Evolutionary conservation across 2,329 filamentous ascomycete genomes (phyloP).

Genomic region (Nothopassalora personata): DNA sequence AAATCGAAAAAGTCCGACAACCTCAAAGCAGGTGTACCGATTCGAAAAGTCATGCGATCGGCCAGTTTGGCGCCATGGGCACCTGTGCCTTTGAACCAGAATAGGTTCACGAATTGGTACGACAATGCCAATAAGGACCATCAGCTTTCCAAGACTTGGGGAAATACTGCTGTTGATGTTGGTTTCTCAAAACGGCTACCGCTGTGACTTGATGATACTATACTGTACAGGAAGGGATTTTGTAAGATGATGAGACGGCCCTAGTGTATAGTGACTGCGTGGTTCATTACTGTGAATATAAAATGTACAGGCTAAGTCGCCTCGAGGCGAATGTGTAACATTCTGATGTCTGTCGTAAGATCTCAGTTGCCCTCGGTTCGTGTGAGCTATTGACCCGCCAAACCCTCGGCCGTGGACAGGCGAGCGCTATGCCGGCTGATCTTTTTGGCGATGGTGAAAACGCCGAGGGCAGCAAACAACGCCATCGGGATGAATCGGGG

Average conservation of each 20-base stretch:
- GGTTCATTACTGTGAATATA: background rate
- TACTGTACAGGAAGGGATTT: background rate
- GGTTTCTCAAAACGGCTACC: background rate
- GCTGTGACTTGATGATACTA: background rate
- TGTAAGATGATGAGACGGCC: background rate
- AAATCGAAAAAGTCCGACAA: background rate
- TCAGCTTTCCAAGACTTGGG: constrained; percentile 1
- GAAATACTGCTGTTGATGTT: constrained; percentile 8
- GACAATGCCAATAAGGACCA: constrained; percentile 1
- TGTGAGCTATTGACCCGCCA: background rate
- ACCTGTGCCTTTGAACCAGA: background rate
- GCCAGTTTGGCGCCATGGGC: background rate
- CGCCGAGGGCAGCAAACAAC: background rate
- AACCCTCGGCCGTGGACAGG: no score
- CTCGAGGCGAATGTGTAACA: background rate
- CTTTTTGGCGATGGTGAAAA: background rate
- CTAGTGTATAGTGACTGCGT: background rate
- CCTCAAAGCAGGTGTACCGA: background rate
- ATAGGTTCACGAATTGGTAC: background rate
- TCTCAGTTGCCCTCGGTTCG: background rate
- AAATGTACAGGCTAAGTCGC: background rate
- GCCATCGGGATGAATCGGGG: background rate
- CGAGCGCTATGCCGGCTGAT: background rate
- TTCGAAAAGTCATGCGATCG: background rate
- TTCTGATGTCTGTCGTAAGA: no score